Percentiles rank a stretch among this genome's conserved stretches.
phyloP scores from a whole-genome alignment of 371 early-diverging fungal species.

The Mucor saturninus region DNA sequence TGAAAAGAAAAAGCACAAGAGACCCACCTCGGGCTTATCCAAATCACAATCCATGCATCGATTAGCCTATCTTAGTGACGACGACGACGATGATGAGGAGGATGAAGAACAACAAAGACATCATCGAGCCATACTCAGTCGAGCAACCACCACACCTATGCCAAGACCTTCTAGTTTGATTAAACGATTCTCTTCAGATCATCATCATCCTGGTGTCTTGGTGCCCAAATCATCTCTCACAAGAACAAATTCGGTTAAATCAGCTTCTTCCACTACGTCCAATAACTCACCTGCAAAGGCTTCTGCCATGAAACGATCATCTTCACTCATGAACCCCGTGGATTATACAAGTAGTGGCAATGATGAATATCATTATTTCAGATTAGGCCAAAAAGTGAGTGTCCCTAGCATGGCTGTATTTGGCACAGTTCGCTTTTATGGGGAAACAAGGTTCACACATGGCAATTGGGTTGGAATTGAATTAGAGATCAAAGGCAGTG shows the following conservation, averaged over 20 bases:
- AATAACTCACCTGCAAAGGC: not conserved
- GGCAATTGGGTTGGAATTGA: constrained; percentile 79
- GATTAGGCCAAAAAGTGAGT: constrained; percentile 19
- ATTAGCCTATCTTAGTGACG: constrained; percentile 2
- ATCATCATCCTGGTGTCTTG: constrained; percentile 1
- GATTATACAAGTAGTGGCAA: not conserved
- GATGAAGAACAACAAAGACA: not conserved
- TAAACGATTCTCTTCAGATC: constrained; percentile 11
- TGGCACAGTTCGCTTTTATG: constrained; percentile 68
- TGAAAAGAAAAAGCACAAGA: constrained; percentile 12
- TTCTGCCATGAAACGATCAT: not conserved
- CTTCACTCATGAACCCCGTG: constrained; percentile 10
- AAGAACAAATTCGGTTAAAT: not conserved
- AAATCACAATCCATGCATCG: constrained; percentile 25
- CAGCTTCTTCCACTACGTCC: not conserved
- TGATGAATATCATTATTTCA: constrained; percentile 10
- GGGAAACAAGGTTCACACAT: constrained; percentile 20
- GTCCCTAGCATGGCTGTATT: constrained; percentile 12
- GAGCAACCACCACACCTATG: constrained; percentile 22
- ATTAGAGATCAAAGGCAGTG: constrained; percentile 71
- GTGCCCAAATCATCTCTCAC: not conserved
- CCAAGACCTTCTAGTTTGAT: constrained; percentile 9
- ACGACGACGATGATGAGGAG: constrained; percentile 6
- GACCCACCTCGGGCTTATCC: constrained; percentile 7
- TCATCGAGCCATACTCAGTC: constrained; percentile 10